Conservation (phyloP, 108 stramenopile genomes). For the Nannochloropsis oceanica region DNA sequence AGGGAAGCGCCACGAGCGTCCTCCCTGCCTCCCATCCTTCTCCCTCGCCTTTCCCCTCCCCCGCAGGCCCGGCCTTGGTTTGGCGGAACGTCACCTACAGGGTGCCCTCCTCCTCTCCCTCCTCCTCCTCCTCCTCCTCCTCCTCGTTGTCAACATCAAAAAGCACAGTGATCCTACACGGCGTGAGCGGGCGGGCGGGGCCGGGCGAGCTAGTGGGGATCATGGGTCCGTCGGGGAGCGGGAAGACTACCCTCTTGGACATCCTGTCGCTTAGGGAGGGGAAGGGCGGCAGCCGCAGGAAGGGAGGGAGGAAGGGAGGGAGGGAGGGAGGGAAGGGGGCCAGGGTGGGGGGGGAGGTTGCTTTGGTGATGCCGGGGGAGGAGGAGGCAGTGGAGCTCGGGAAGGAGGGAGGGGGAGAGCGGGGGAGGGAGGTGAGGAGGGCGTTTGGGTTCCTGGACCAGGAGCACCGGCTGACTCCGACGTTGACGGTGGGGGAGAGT, state of each 20-base stretch:
- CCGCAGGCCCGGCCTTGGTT: not conserved
- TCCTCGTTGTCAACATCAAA: not conserved
- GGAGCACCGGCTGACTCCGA: not conserved
- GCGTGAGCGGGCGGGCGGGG: not conserved
- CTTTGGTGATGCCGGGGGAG: not conserved
- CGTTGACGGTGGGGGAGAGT: slow-evolving; percentile 3
- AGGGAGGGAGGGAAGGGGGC: not conserved
- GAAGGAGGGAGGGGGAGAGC: not conserved
- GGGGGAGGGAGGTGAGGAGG: no score
- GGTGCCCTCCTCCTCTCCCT: not conserved
- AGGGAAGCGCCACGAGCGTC: not conserved
- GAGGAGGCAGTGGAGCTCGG: not conserved
- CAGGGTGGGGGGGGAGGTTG: not conserved
- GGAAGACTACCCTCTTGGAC: slow-evolving; percentile 10
- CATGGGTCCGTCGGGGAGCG: not conserved
- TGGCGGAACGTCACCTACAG: not conserved
- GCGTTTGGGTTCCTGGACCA: not conserved
- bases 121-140: not conserved
- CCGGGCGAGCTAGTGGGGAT: not conserved
- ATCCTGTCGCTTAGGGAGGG: not conserved
- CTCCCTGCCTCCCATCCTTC: not conserved
- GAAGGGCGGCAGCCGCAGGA: no score
- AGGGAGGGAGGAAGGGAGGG: not conserved
- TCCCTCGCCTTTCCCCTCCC: not conserved
- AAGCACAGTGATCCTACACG: not conserved